Conservation (phyloP, 257 asterid species). For the Euphrasia confusa region DNA sequence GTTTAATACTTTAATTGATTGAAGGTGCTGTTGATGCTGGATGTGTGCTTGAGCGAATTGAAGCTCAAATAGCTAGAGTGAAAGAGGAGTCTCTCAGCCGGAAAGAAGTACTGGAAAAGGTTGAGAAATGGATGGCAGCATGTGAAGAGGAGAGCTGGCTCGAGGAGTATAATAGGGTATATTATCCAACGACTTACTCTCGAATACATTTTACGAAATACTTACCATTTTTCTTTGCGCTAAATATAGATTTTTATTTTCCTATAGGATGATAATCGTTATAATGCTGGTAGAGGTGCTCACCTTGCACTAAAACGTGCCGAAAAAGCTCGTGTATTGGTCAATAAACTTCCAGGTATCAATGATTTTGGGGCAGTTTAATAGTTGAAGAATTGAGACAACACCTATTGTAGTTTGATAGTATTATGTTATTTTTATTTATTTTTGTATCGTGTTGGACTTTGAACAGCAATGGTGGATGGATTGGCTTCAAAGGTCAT, state of each 20-base stretch:
- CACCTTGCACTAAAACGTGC: constrained; percentile 90
- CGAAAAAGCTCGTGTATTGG: constrained; percentile 90
- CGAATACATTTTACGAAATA: not conserved
- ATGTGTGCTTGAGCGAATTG: constrained; percentile 74
- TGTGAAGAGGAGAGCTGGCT: constrained; percentile 99
- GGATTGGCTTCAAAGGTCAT: constrained; percentile 58
- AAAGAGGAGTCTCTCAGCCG: constrained; percentile 85
- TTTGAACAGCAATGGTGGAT: constrained; percentile 74
- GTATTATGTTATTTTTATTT: not conserved
- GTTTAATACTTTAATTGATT: not conserved
- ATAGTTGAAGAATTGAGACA: not conserved
- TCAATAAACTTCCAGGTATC: constrained; percentile 86
- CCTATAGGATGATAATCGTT: constrained; percentile 81
- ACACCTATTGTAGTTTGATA: not conserved
- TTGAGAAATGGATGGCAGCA: constrained; percentile 92
- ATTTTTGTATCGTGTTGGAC: not conserved
- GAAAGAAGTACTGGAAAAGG: constrained; percentile 89
- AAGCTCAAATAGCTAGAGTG: constrained; percentile 63
- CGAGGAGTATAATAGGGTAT: constrained; percentile 85
- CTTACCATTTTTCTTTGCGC: not conserved
- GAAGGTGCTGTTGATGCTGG: constrained; percentile 76
- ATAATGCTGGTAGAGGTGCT: constrained; percentile 94
- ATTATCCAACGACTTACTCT: constrained; percentile 19
- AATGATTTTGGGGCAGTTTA: not conserved
- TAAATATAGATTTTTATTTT: constrained; percentile 17